Evolutionary conservation across 2,329 filamentous ascomycete genomes (phyloP), one percentile per base, ranked within the genome.

Genomic region (Ambrosiella xylebori): DNA sequence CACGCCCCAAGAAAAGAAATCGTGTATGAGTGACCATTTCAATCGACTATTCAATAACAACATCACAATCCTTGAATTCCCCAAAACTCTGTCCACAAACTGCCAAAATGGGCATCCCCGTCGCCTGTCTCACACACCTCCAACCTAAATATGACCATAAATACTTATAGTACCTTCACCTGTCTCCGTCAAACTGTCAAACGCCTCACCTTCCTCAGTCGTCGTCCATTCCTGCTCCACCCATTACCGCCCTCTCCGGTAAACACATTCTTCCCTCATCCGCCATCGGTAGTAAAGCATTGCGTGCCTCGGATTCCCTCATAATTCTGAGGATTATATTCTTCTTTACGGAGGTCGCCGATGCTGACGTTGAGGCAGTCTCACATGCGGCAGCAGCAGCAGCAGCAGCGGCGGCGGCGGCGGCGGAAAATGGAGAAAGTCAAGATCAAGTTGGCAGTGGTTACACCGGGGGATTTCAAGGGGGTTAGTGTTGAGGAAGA

Each of bases 71-170:
- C 3, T 27, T 5, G 27, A 27, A 27, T 27, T 27, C 27, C 3
- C 56, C 36, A 40, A 44, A 4, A 13, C 27, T 3, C 9, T 50
- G 3, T 36, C 27, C 3, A 11, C 9, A 8, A 27, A 13, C 15
- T 3, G 38, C 35, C 56, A 62, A 51, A 50, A 62, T 62, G 59
- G 47, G 55, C 15, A 27, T 59, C 27, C 54, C 61, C 15, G 56
- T 62, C 12, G 61, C 61, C 27, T 57, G 57, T 38, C 61, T 59
- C 53, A 58, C 49, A n/a, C 49, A 56, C 7, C 57, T 62, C 27
- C 19, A 51, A 19, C 61, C 61, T 19, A 57, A 62, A 19, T 62
- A 59, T 35, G 59, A 61, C 41, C 54, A 59, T 59, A 55, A 49
- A 54, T 55, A 2, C 35, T 37, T 19, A 27, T 41, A 51, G 5